Percentiles rank a stretch among this genome's conserved stretches.
Conservation (phyloP, 306 rosid species). For the Casuarina cunninghamiana region DNA sequence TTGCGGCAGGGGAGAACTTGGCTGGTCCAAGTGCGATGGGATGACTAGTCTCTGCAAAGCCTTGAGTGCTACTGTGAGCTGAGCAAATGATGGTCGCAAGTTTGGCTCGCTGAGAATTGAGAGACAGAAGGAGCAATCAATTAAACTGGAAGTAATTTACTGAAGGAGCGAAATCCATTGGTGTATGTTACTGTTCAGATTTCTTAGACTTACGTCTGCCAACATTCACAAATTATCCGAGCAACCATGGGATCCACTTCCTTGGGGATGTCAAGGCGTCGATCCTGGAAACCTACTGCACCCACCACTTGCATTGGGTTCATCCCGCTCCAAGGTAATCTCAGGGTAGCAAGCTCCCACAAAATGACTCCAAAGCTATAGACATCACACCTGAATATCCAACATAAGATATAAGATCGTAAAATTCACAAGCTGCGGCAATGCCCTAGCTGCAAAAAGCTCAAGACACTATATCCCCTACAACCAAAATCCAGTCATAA, state of each 20-base stretch:
- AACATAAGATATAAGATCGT: constrained; percentile 8
- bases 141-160: not conserved
- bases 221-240: constrained; percentile 89
- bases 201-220: constrained; percentile 86
- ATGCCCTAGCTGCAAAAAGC: not conserved
- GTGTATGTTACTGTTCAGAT: constrained; percentile 7
- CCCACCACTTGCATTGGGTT: constrained; percentile 99
- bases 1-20: constrained; percentile 56
- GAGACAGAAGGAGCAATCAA: constrained; percentile 17
- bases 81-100: constrained; percentile 86
- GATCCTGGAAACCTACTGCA: constrained; percentile 97
- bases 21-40: constrained; percentile 68
- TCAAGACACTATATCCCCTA: not conserved
- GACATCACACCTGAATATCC: constrained; percentile 82
- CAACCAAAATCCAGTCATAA: not conserved
- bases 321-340: constrained; percentile 97
- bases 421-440: not conserved
- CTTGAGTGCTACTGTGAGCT: constrained; percentile 75
- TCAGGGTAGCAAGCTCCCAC: constrained; percentile 97
- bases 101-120: constrained; percentile 72
- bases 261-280: constrained; percentile 91
- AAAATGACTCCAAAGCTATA: constrained; percentile 97
- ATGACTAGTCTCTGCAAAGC: constrained; percentile 76
- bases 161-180: not conserved
- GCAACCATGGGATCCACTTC: constrained; percentile 91